A percentile compares a stretch with the other conserved stretches of the same genome.
These are phyloP conservation scores for Blastocystis sp. DNA, from an alignment of 352 stramenopile genomes.

Conservation along the genomic window DNA sequence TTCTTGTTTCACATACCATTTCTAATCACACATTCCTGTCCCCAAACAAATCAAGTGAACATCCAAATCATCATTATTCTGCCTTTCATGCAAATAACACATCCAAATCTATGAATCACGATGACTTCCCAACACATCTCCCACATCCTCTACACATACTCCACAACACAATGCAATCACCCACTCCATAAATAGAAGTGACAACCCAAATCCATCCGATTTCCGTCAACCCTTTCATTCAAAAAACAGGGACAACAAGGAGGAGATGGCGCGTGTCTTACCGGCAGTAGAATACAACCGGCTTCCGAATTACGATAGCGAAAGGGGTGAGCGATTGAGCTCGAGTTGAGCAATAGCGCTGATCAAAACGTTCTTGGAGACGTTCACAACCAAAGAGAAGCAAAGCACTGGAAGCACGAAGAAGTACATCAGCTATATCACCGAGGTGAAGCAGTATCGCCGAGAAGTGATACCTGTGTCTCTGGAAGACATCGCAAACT, in stretches of 20 bases:
- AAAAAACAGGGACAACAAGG: not conserved
- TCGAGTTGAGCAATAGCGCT: not conserved
- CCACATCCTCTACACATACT: too few relatives aligned
- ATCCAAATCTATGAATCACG: too few relatives aligned
- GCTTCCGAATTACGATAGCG: constrained; percentile 53
- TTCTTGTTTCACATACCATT: too few relatives aligned
- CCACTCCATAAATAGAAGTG: too few relatives aligned
- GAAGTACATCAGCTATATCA: constrained; percentile 38
- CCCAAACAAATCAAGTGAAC: too few relatives aligned
- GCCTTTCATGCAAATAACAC: too few relatives aligned
- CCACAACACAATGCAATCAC: too few relatives aligned
- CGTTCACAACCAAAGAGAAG: constrained; percentile 16
- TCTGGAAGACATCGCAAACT: constrained; percentile 22
- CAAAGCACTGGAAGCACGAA: not conserved
- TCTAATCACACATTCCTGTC: too few relatives aligned
- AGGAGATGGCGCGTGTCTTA: constrained; percentile 11
- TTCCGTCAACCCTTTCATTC: too few relatives aligned
- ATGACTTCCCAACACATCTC: too few relatives aligned
- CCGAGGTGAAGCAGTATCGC: constrained; percentile 10
- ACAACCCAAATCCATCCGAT: too few relatives aligned
- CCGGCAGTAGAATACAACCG: constrained; percentile 4
- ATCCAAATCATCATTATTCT: too few relatives aligned
- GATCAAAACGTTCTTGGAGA: constrained; percentile 53
- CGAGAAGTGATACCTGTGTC: constrained; percentile 17
- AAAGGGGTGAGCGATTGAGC: not conserved